A percentile compares a stretch with the other conserved stretches of the same genome.
Conservation (phyloP, 1,284 basidiomycete genomes). For the Gomphus sp. region DNA sequence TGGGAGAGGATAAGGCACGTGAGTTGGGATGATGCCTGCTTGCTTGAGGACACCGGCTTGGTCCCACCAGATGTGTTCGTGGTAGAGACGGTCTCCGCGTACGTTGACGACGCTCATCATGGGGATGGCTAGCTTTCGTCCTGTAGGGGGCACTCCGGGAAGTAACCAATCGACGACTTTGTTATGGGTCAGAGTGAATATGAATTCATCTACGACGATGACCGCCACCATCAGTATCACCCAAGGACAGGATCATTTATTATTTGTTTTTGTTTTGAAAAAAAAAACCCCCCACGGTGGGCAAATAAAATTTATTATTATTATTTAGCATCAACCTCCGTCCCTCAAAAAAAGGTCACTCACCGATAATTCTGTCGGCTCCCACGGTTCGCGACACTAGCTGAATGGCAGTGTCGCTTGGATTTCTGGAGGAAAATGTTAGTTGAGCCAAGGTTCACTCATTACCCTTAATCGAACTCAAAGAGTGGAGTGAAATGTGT, state of each 20-base stretch:
- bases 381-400: slow-evolving; percentile 43
- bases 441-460: not conserved
- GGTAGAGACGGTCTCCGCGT: slow-evolving; percentile 38
- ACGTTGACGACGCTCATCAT: slow-evolving; percentile 49
- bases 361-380: slow-evolving; percentile 33
- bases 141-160: slow-evolving; percentile 42
- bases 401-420: slow-evolving; percentile 32
- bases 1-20: slow-evolving; percentile 2
- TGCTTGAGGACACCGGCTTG: slow-evolving; percentile 5
- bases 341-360: too few relatives aligned
- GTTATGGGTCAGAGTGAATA: slow-evolving; percentile 39
- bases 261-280: too few relatives aligned
- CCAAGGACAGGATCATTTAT: too few relatives aligned
- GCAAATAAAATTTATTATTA: not conserved
- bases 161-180: slow-evolving; percentile 36
- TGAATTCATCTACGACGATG: slow-evolving; percentile 37
- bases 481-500: too few relatives aligned
- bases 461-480: not conserved
- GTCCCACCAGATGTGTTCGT: slow-evolving; percentile 25
- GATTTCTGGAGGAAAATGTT: slow-evolving; percentile 23
- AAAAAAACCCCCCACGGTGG: not conserved
- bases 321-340: too few relatives aligned
- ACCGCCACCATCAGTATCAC: too few relatives aligned
- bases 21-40: slow-evolving; percentile 5
- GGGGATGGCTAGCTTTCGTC: slow-evolving; percentile 37